These are phyloP conservation scores for Apiotrichum brassicae DNA, from an alignment of 1,284 basidiomycete genomes.

Conservation along the genomic window DNA sequence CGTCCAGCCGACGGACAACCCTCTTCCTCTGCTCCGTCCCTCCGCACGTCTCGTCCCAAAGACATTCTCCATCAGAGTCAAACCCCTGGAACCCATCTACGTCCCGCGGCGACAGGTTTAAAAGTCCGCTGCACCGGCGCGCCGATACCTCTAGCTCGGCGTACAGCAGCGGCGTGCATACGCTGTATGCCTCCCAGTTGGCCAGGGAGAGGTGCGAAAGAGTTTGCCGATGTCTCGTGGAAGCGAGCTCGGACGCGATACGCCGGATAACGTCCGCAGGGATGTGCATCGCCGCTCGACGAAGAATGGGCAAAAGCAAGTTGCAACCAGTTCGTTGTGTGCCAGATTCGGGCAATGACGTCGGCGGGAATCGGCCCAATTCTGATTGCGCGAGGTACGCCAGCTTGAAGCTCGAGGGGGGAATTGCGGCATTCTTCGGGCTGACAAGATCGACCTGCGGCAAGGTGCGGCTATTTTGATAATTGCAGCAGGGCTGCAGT, in stretches of 20 bases:
- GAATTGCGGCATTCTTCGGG: too few species aligned
- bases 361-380: too few species aligned
- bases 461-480: too few species aligned
- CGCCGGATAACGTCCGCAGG: constrained; percentile 20
- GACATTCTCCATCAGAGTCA: neutral
- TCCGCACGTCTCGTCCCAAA: neutral
- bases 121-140: neutral
- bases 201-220: constrained; percentile 14
- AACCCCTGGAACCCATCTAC: neutral
- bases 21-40: neutral
- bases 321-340: neutral
- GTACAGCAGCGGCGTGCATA: constrained; percentile 21
- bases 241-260: constrained; percentile 17
- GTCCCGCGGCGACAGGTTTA: neutral
- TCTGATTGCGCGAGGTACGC: too few species aligned
- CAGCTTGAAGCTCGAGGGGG: too few species aligned
- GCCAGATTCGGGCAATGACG: neutral
- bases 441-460: too few species aligned
- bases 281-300: neutral
- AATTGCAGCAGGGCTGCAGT: too few species aligned
- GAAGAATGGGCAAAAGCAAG: too few species aligned
- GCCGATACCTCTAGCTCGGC: constrained; percentile 9
- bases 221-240: neutral
- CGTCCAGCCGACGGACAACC: neutral
- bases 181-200: constrained; percentile 18